Base-by-base conservation (phyloP, 495 filamentous ascomycete genomes). In the Penicillium samsonianum region DNA sequence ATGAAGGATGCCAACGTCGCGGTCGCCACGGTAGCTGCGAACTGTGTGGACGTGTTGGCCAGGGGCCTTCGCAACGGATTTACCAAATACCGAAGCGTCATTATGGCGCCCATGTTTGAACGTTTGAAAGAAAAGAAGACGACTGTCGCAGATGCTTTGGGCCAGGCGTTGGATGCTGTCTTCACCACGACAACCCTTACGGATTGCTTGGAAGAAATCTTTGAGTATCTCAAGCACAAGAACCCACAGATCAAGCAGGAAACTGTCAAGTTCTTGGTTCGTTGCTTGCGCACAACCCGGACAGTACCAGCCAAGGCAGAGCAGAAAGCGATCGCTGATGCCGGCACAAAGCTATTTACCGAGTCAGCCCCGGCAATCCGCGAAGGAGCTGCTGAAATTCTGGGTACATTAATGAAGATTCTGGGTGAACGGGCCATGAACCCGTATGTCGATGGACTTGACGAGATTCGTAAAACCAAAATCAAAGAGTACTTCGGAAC, bases 1-100 rank as follows among this genome's bases (percentile, higher is more conserved):
- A 98, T 98, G 93, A 98, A 98, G 70, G 95, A 99, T 67, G 94
- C 95, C 47, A 99, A 99, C 65, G 87, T 99, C 65, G 90, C 90
- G 8, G 94, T 98, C 42, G 95, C 96, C 30, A 93, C 90, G 1
- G 87, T 91, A 45, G 94, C 95, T 10, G 93, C 92, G 17, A 94
- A 97, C 67, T 97, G 94, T 70, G 87, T 96, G 37, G 93, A 97
- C 60, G 77, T 89, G 9, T 75, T 98, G n/a, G 94, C 92, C 11
- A 96, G 91, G 67, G 95, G 95, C 17, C 69, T 98, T 49, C 84
- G 91, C 35, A 86, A 81, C 57, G 76, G 82, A 17, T 98, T 96
- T 68, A 76, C 76, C 53, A 96, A 91, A 70, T 89, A 98, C 67
- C 85, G 92, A 49, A 75, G 87, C 9, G 84, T 75, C 11, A 86